These are phyloP conservation scores for Craspedostauros australis DNA, from an alignment of 108 stramenopile genomes.

Conservation along the genomic window DNA sequence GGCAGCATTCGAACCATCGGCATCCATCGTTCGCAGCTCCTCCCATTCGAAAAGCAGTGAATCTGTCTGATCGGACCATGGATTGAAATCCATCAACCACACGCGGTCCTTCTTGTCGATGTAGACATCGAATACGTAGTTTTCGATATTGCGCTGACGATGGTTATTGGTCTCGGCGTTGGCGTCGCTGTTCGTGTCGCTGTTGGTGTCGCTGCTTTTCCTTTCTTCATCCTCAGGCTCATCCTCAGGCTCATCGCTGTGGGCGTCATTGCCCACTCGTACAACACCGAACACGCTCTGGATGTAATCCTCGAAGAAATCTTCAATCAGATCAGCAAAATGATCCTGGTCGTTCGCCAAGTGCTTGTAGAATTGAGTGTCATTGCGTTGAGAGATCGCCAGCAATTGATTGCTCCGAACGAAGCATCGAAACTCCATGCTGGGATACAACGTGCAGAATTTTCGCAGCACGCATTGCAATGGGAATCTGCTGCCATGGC, in stretches of 20 bases:
- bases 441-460: slow-evolving; percentile 90
- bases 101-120: slow-evolving; percentile 72
- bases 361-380: slow-evolving; percentile 67
- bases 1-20: slow-evolving; percentile 5
- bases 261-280: slow-evolving; percentile 5
- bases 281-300: slow-evolving; percentile 33
- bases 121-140: slow-evolving; percentile 77
- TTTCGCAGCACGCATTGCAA: slow-evolving; percentile 76
- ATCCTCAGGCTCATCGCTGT: too few relatives aligned
- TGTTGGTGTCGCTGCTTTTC: too few relatives aligned
- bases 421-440: slow-evolving; percentile 95
- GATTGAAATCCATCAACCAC: slow-evolving; percentile 88
- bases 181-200: too few relatives aligned
- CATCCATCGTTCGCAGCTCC: slow-evolving; percentile 49
- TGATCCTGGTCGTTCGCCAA: slow-evolving; percentile 22
- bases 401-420: slow-evolving; percentile 52
- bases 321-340: slow-evolving; percentile 18
- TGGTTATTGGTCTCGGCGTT: too few relatives aligned
- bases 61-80: slow-evolving; percentile 70
- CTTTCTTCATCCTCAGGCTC: too few relatives aligned
- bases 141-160: slow-evolving; percentile 12
- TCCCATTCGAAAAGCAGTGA: slow-evolving; percentile 74
- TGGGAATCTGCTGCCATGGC: neutral
- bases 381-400: slow-evolving; percentile 68
- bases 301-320: slow-evolving; percentile 58